Evolutionary conservation across 2,329 filamentous ascomycete genomes (phyloP).

Genomic region (Pseudogymnoascus sp.): DNA sequence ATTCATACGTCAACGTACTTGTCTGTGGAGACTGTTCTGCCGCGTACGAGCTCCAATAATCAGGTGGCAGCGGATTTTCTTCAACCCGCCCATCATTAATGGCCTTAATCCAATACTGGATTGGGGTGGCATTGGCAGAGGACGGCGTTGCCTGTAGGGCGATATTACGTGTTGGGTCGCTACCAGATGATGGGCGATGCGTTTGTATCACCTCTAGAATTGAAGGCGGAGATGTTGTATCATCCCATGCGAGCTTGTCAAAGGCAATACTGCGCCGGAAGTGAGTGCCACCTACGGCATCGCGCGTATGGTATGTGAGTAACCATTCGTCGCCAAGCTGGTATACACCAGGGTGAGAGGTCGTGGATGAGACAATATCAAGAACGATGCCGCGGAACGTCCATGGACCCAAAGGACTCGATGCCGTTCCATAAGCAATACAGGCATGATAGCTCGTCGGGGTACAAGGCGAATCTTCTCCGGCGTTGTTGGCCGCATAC

Average conservation of each 20-base stretch:
- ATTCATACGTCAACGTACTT: slow-evolving; percentile 29
- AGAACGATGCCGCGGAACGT: slow-evolving; percentile 30
- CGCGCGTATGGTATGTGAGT: slow-evolving; percentile 32
- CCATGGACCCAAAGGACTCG: slow-evolving; percentile 30
- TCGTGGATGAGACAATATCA: slow-evolving; percentile 32
- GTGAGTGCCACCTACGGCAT: slow-evolving; percentile 30
- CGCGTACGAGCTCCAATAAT: slow-evolving; percentile 33
- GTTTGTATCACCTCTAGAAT: slow-evolving; percentile 30
- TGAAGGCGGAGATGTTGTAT: slow-evolving; percentile 17
- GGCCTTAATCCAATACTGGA: slow-evolving; percentile 33
- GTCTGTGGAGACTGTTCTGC: slow-evolving; percentile 26
- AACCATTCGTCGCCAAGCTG: slow-evolving; percentile 27
- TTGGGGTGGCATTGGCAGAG: slow-evolving; percentile 25
- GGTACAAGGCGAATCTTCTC: slow-evolving; percentile 31
- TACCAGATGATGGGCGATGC: slow-evolving; percentile 17
- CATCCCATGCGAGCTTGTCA: slow-evolving; percentile 30
- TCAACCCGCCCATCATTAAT: slow-evolving; percentile 30
- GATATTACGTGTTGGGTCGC: slow-evolving; percentile 29
- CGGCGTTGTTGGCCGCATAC: slow-evolving; percentile 34
- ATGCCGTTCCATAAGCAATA: slow-evolving; percentile 32
- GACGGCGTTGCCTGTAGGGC: slow-evolving; percentile 25
- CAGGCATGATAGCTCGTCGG: slow-evolving; percentile 34
- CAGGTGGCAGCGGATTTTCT: slow-evolving; percentile 30
- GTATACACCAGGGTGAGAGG: slow-evolving; percentile 32
- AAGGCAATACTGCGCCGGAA: slow-evolving; percentile 33